A percentile compares a stretch with the other conserved stretches of the same genome.
Evolutionary conservation across 176 grass and related monocot genomes (phyloP).

Genomic region (Bothriochloa decipiens): DNA sequence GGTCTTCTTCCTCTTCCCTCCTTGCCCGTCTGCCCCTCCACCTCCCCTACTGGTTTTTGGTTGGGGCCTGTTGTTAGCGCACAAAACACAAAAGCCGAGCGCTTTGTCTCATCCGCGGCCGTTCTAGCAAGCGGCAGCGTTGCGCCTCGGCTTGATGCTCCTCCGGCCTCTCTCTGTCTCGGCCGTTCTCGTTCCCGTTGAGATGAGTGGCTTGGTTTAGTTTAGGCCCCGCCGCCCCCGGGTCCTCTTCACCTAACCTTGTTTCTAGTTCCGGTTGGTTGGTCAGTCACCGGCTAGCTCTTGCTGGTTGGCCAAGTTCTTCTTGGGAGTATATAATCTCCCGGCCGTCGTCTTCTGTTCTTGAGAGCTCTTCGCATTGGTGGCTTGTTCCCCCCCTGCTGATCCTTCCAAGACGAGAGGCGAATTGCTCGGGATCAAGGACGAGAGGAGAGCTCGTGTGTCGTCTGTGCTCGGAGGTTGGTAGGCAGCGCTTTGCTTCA

Average conservation of each 20-base stretch:
- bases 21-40: neutral
- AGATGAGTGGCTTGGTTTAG: conserved; percentile 10
- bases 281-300: conserved; percentile 37
- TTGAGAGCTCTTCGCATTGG: neutral
- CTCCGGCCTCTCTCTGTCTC: neutral
- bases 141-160: conserved; percentile 40
- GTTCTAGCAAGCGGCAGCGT: conserved; percentile 5
- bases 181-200: neutral
- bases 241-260: conserved; percentile 56
- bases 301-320: conserved; percentile 8
- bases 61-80: conserved; percentile 6
- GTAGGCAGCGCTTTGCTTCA: conserved; percentile 22
- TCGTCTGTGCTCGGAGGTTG: conserved; percentile 19
- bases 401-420: conserved; percentile 6
- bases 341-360: conserved; percentile 9
- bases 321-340: conserved; percentile 33
- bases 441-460: neutral
- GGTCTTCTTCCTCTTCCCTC: neutral
- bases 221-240: too few relatives aligned
- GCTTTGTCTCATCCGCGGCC: conserved; percentile 31
- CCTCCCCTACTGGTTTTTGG: neutral
- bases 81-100: conserved; percentile 18
- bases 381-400: neutral
- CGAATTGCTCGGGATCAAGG: conserved; percentile 6
- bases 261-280: conserved; percentile 57